These are phyloP conservation scores for Xylariaceae sp. DNA, from an alignment of 2,329 filamentous ascomycete genomes.

Conservation along the genomic window DNA sequence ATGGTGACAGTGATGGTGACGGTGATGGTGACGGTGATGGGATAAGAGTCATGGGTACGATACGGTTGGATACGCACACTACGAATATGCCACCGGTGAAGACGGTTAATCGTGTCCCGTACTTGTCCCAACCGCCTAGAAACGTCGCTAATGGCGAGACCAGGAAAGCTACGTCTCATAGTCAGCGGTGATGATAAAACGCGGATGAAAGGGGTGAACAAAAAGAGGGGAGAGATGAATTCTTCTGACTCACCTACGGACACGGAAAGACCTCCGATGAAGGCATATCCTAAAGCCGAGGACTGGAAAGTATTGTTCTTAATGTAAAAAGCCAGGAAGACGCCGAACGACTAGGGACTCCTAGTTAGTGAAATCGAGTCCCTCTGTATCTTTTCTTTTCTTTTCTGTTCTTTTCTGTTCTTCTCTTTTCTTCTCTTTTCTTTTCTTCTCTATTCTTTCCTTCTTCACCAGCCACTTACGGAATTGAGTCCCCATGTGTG, in stretches of 20 bases:
- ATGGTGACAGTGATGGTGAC: no score
- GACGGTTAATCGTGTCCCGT: slow-evolving; percentile 60
- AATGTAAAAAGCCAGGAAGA: slow-evolving; percentile 54
- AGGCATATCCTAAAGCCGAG: slow-evolving; percentile 63
- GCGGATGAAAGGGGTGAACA: neutral
- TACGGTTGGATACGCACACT: slow-evolving; percentile 34
- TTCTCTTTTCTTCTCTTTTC: slow-evolving; percentile 8
- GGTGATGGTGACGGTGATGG: neutral
- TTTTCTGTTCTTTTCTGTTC: slow-evolving; percentile 7
- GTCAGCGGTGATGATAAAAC: slow-evolving; percentile 21
- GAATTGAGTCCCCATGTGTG: slow-evolving; percentile 74
- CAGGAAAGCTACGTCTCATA: slow-evolving; percentile 47
- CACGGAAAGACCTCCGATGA: slow-evolving; percentile 67
- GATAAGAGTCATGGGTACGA: neutral
- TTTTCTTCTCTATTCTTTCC: slow-evolving; percentile 5
- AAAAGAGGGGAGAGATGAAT: neutral
- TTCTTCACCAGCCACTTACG: slow-evolving; percentile 33
- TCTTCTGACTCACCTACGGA: slow-evolving; percentile 38
- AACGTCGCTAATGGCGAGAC: slow-evolving; percentile 63
- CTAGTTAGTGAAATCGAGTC: slow-evolving; percentile 12
- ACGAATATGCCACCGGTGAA: slow-evolving; percentile 60
- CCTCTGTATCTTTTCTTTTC: neutral
- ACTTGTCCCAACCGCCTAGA: slow-evolving; percentile 45
- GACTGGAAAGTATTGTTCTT: slow-evolving; percentile 57
- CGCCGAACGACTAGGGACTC: slow-evolving; percentile 46